Percentiles rank a stretch among this genome's conserved stretches.
Evolutionary conservation across 2,329 filamentous ascomycete species (phyloP).

Genomic region (Diaporthe amygdali): DNA sequence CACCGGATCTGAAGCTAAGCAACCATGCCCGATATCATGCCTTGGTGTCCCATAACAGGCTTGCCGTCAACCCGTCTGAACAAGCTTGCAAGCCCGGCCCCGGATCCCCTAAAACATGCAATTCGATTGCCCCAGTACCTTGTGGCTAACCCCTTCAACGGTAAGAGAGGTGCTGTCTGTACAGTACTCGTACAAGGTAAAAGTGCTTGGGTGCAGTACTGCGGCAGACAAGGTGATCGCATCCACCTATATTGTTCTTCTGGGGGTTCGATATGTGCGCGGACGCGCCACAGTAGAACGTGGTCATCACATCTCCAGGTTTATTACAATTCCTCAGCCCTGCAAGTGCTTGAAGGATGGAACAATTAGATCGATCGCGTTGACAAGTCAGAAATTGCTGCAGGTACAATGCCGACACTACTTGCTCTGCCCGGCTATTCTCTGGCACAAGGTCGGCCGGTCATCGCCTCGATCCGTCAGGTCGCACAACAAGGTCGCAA

Average conservation of each 20-base stretch:
- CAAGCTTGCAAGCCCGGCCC: slow-evolving; percentile 3
- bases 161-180: not conserved
- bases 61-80: slow-evolving; percentile 14
- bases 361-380: slow-evolving; percentile 1
- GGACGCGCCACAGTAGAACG: not conserved
- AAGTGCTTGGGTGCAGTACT: not conserved
- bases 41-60: slow-evolving; percentile 15
- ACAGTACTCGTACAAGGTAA: not conserved
- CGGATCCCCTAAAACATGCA: slow-evolving; percentile 6
- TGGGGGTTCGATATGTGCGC: not conserved
- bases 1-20: slow-evolving; percentile 13
- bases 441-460: not conserved
- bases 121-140: not conserved
- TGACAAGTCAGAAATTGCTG: slow-evolving; percentile 12
- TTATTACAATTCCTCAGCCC: not conserved
- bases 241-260: not conserved
- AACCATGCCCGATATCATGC: slow-evolving; percentile 15
- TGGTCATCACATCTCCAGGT: not conserved
- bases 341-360: not conserved
- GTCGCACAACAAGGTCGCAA: not conserved
- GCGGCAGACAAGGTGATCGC: not conserved
- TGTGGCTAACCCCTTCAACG: not conserved
- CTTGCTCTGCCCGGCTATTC: not conserved
- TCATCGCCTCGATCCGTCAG: not conserved
- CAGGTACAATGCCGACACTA: slow-evolving; percentile 12